phyloP scores from a whole-genome alignment of 169 alveolate species.

The Eimeria brunetti region DNA sequence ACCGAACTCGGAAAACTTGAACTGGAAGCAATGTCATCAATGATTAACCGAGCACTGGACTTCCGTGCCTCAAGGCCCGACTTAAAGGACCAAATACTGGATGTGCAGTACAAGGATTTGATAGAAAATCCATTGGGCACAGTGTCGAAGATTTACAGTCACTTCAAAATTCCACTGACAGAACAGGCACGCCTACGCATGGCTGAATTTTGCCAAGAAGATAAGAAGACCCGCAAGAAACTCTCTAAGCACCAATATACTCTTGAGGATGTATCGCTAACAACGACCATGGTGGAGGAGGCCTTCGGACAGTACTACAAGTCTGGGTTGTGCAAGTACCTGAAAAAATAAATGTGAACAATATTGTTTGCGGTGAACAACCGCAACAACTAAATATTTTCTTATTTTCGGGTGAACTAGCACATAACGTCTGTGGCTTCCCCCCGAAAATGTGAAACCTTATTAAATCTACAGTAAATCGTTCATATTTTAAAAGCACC shows the following conservation, averaged over 20 bases:
- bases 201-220: slow-evolving; percentile 67
- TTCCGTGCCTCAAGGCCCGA: slow-evolving; percentile 78
- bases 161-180: slow-evolving; percentile 77
- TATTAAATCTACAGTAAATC: neutral
- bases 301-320: slow-evolving; percentile 77
- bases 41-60: slow-evolving; percentile 79
- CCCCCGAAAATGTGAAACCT: neutral
- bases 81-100: slow-evolving; percentile 73
- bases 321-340: slow-evolving; percentile 80
- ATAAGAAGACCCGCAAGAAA: slow-evolving; percentile 78
- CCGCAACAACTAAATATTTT: neutral
- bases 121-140: slow-evolving; percentile 78
- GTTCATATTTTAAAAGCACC: neutral
- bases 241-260: slow-evolving; percentile 79
- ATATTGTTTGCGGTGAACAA: neutral
- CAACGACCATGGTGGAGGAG: slow-evolving; percentile 76
- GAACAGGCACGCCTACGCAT: slow-evolving; percentile 57
- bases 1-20: slow-evolving; percentile 80
- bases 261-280: slow-evolving; percentile 78
- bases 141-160: slow-evolving; percentile 76
- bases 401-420: neutral
- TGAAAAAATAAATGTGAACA: slow-evolving; percentile 12
- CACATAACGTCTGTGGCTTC: neutral
- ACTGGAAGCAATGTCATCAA: slow-evolving; percentile 79
- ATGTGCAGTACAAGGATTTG: slow-evolving; percentile 83